Evolutionary conservation across 768 basidiomycete species (phyloP).

Genomic region (Kwoniella dendrophila): DNA sequence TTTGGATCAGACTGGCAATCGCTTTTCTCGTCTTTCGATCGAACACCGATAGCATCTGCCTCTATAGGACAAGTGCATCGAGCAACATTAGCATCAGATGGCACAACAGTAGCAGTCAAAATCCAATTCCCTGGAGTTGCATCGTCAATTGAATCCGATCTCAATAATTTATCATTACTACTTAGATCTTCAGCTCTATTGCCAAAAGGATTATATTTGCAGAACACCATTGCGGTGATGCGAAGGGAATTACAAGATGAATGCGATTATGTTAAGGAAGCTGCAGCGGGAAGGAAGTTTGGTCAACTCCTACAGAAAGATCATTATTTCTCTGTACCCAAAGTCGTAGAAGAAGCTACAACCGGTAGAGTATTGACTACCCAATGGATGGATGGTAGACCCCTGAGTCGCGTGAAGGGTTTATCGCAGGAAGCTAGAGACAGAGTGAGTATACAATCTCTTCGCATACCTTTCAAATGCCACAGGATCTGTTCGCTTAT

Average conservation of each 20-base stretch:
- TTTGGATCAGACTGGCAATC: conserved; percentile 75
- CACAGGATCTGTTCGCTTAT: not conserved
- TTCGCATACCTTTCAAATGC: not conserved
- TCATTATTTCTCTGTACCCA: conserved; percentile 75
- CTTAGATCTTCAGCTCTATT: conserved; percentile 77
- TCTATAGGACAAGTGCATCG: conserved; percentile 95
- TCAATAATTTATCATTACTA: conserved; percentile 80
- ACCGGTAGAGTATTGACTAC: conserved; percentile 85
- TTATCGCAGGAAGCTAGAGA: conserved; percentile 66
- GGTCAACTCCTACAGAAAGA: conserved; percentile 58
- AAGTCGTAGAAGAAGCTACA: conserved; percentile 75
- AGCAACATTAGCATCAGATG: conserved; percentile 64
- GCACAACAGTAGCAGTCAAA: conserved; percentile 62
- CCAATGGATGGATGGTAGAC: conserved; percentile 77
- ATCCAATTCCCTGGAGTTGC: conserved; percentile 93
- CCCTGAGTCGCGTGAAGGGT: conserved; percentile 68
- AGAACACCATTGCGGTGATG: conserved; percentile 85
- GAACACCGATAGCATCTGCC: conserved; percentile 88
- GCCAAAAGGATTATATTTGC: conserved; percentile 85
- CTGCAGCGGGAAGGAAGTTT: conserved; percentile 69
- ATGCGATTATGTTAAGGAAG: conserved; percentile 86
- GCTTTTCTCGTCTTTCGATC: conserved; percentile 73
- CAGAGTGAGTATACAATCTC: conserved; percentile 65
- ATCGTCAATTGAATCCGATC: conserved; percentile 80
- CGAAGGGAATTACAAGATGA: conserved; percentile 87